phyloP scores from a whole-genome alignment of 2,329 filamentous ascomycete genomes.

The Laburnicola sp. region DNA sequence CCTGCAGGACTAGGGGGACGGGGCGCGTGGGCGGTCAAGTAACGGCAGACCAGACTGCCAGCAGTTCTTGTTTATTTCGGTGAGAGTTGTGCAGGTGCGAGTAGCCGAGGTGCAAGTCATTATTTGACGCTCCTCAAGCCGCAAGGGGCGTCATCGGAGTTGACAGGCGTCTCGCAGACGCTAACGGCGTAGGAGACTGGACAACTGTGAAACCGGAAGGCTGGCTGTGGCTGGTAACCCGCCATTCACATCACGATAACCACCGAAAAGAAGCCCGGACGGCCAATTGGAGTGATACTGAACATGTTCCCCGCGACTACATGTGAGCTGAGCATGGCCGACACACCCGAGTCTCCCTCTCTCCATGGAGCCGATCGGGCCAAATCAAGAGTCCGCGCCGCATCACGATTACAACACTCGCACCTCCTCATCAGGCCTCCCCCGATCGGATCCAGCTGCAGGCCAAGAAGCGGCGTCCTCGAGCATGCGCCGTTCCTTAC shows the following conservation, averaged over 20 bases:
- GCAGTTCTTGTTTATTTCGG: neutral
- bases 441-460: conserved; percentile 14
- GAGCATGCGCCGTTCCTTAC: conserved; percentile 36
- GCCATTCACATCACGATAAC: conserved; percentile 33
- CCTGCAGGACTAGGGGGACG: conserved; percentile 9
- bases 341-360: neutral
- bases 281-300: conserved; percentile 10
- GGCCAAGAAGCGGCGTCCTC: conserved; percentile 28
- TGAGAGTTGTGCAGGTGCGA: neutral
- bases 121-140: conserved; percentile 3
- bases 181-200: conserved; percentile 26
- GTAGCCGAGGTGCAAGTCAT: neutral
- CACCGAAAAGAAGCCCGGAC: neutral
- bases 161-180: conserved; percentile 24
- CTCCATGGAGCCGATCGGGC: neutral
- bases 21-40: conserved; percentile 11
- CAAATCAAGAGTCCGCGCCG: neutral
- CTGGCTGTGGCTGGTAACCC: conserved; percentile 34
- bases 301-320: neutral
- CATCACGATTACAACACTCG: neutral
- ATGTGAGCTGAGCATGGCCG: neutral
- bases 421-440: conserved; percentile 5
- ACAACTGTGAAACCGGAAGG: conserved; percentile 28
- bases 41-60: conserved; percentile 3
- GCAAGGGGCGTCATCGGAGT: conserved; percentile 9